phyloP scores from a whole-genome alignment of 2,329 filamentous ascomycete species.

The Ophiostoma sp. region DNA sequence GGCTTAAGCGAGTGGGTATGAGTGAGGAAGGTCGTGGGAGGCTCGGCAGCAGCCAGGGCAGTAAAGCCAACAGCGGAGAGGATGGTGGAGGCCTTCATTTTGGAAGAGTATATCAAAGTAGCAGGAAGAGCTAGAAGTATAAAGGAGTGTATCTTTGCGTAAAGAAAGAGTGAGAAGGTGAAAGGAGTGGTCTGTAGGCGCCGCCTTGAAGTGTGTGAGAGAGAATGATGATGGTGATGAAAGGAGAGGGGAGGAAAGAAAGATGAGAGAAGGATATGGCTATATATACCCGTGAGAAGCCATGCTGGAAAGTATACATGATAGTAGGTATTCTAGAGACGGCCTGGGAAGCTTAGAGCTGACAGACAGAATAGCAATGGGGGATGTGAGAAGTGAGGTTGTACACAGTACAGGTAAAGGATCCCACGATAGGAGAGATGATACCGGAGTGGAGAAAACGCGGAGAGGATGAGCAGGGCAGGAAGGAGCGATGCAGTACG shows the following conservation, averaged over 20 bases:
- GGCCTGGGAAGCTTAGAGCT: not conserved
- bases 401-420: not conserved
- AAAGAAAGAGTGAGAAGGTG: not conserved
- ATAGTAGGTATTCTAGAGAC: not conserved
- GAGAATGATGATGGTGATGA: not conserved
- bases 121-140: not conserved
- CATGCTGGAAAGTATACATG: not conserved
- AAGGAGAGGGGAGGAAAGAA: not conserved
- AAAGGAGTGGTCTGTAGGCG: not conserved
- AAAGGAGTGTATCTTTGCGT: not conserved
- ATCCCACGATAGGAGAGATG: not conserved
- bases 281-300: not conserved
- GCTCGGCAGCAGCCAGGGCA: not conserved
- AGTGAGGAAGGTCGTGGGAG: not conserved
- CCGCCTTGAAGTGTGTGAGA: not conserved
- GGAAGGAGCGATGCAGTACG: not conserved
- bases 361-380: not conserved
- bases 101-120: not conserved
- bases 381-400: not conserved
- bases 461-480: not conserved
- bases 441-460: not conserved
- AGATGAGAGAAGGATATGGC: not conserved
- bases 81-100: conserved; percentile 8
- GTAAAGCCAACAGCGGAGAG: conserved; percentile 10
- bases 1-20: not conserved